Base-by-base conservation (phyloP, 2,329 filamentous ascomycete species). In the Talaromyces sp. region DNA sequence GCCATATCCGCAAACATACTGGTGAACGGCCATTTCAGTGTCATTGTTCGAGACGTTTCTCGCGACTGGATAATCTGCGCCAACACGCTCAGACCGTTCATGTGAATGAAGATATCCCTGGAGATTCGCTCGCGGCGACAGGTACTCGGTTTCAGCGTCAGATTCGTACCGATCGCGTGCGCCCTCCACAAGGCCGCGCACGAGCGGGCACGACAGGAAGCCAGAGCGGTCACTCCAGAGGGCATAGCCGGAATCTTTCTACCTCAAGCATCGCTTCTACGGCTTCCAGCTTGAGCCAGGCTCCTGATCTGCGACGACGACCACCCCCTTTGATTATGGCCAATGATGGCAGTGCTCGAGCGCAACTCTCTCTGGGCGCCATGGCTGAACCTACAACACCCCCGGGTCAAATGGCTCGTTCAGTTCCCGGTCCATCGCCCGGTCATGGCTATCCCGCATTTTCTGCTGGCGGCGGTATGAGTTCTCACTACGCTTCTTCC, bases 11-110 rank as follows among this genome's bases (percentile, higher is more conserved):
- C 89, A 98, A 98, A 86, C 95, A 99, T 74, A 99, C 95, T 0
- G 95, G 95, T 62, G 95, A 99, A 81, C 89, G 95, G 33, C 95
- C 95, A 0, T 99, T 98, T 73, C 91, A 96, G 78, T 99, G 95
- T 71, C 95, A 98, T 77, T 99, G 95, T 78, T 92, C 90, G 2
- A 87, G 95, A 60, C 87, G 93, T 63, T 99, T 99, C 76, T 98
- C 95, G 10, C 87, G 94, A 58, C 85, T 98, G 54, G 94, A 99
- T 77, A 99, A 99, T 74, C 82, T 99, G 61, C 88, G 95, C 66
- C 95, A 99, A 75, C 95, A 99, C 83, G 95, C 95, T 52, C 93
- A 97, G 77, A 98, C 95, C 0, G 95, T 99, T 0, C 95, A 99
- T 76, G 91, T 96, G 65, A 97, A 98, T 76, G 95, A 98, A 76